Evolutionary conservation across 2,329 filamentous ascomycete genomes (phyloP).

Genomic region (Paecilomyces sp.): DNA sequence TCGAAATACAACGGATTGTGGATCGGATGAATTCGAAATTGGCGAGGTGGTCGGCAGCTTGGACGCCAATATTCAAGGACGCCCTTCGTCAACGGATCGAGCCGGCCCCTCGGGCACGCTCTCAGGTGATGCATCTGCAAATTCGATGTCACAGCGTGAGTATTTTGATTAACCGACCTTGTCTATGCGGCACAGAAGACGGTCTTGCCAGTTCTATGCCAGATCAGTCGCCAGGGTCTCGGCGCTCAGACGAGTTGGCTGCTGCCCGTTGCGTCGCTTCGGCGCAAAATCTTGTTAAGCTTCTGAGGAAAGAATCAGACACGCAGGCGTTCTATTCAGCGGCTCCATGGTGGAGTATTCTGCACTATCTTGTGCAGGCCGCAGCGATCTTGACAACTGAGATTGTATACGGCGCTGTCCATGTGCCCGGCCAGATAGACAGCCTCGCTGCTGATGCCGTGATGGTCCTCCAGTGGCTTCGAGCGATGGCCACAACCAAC

Average conservation of each 20-base stretch:
- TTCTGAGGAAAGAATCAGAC: not conserved
- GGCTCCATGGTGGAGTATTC: not conserved
- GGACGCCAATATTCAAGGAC: not conserved
- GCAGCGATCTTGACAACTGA: not conserved
- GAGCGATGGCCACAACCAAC: not conserved
- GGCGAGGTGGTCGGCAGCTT: not conserved
- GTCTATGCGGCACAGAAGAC: not conserved
- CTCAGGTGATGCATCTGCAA: not conserved
- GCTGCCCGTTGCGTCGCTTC: not conserved
- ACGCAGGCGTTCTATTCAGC: not conserved
- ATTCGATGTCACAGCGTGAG: not conserved
- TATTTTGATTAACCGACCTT: not conserved
- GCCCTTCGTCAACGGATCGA: not conserved
- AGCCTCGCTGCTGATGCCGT: not conserved
- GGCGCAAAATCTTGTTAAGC: not conserved
- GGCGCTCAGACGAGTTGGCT: not conserved
- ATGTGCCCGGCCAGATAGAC: not conserved
- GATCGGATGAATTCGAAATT: not conserved
- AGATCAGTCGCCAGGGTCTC: not conserved
- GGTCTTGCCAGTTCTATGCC: not conserved
- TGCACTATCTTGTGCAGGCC: not conserved
- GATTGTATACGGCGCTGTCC: not conserved
- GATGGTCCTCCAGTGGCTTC: not conserved
- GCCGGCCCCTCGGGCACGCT: not conserved
- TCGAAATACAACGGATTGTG: not conserved